Evolutionary conservation across 2,329 filamentous ascomycete genomes (phyloP), one percentile per base, ranked within the genome.

Genomic region (Venturiaceae sp.): DNA sequence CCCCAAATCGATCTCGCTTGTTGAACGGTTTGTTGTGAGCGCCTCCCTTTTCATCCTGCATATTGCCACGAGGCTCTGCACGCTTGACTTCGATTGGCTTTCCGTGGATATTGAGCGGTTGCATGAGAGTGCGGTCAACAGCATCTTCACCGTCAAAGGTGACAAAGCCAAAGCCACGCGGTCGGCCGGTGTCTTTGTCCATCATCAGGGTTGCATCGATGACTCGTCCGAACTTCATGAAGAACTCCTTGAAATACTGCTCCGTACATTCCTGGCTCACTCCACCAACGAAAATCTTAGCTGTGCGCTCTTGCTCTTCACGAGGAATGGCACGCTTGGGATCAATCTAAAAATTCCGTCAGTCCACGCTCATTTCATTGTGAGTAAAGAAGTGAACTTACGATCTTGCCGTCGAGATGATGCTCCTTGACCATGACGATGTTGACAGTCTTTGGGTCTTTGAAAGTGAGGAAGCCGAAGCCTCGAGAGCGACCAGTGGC

Each of bases 341-440:
- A 67, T 99, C 94, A 69, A 99, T 99, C 94, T 96, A 60, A 62
- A 32, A 47, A 34, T 32, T 58, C 60, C 60, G 62, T 72, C 58
- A 73, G 68, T 52, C 50, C 61, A 21, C n/a, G n/a, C n/a, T n/a
- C n/a, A n/a, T n/a, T n/a, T n/a, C n/a, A n/a, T n/a, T n/a, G n/a
- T n/a, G n/a, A 21, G 6, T 23, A 3, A 11, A 36, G 13, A 1
- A 8, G 19, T 11, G 13, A 19, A n/a, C 89, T 78, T 82, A 97
- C 94, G 72, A 99, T 96, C 75, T 99, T 99, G 62, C 94, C 94
- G 70, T 99, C 94, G 23, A 99, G 82, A 66, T 92, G 95, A 72
- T 99, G 94, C 71, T 99, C 94, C 75, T 99, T 99, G 62, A 99
- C 94, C 94, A 99, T 99, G 63, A 99, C 94, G 64, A 91, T 95